phyloP scores from a whole-genome alignment of 331 rosid species.

The Quercus tomentella region DNA sequence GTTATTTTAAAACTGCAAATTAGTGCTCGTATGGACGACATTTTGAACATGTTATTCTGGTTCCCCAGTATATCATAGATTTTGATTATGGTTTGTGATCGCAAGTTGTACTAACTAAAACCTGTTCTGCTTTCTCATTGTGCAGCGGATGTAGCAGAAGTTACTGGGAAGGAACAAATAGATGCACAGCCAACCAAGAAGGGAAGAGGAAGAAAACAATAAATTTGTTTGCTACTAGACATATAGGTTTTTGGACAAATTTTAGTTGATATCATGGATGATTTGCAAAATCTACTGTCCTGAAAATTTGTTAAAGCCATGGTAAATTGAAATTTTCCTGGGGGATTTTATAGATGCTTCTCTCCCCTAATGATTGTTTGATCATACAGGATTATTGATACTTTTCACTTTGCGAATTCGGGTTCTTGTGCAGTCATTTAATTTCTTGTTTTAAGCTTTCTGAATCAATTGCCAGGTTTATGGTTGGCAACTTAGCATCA shows the following conservation, averaged over 20 bases:
- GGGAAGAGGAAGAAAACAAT: constrained; percentile 87
- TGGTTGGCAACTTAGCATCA: not conserved
- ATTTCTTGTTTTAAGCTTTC: not conserved
- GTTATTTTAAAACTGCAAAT: not conserved
- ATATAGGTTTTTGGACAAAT: constrained; percentile 15
- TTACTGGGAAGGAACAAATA: constrained; percentile 69
- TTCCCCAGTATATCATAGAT: not conserved
- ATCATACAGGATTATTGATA: not conserved
- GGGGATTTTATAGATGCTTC: not conserved
- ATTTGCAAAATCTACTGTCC: not conserved
- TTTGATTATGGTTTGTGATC: not conserved
- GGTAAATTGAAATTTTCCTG: not conserved
- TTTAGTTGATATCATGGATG: constrained; percentile 11
- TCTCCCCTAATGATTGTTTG: not conserved
- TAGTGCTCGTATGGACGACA: not conserved
- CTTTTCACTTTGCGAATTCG: not conserved
- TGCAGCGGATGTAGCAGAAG: constrained; percentile 73
- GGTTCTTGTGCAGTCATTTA: not conserved
- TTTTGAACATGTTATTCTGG: not conserved
- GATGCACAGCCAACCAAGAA: constrained; percentile 69
- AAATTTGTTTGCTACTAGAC: constrained; percentile 21
- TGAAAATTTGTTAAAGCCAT: not conserved
- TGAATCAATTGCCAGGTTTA: not conserved
- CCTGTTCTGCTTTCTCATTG: not conserved
- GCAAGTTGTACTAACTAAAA: not conserved